A percentile compares a stretch with the other conserved stretches of the same genome.
Evolutionary conservation across 2,329 filamentous ascomycete species (phyloP).

Genomic region (Hortaea werneckii): DNA sequence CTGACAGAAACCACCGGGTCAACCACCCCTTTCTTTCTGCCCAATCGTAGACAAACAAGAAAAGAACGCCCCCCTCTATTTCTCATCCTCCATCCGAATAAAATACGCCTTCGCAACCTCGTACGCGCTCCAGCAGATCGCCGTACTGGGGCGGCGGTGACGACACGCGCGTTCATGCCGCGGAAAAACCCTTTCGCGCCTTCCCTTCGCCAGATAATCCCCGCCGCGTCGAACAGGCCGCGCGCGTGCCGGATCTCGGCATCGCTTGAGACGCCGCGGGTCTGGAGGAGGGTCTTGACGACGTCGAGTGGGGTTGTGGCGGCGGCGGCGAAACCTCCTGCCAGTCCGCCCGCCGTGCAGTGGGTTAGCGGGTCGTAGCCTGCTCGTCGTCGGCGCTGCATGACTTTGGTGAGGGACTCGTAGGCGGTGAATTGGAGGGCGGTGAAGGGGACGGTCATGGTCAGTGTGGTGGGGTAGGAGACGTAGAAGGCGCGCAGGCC

Average conservation of each 20-base stretch:
- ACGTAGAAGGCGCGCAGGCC: constrained; percentile 91
- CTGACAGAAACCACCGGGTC: too few relatives aligned
- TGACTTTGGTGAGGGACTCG: constrained; percentile 86
- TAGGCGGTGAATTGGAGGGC: constrained; percentile 96
- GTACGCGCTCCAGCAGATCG: constrained; percentile 91
- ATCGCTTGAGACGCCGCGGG: constrained; percentile 73
- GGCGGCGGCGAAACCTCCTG: constrained; percentile 85
- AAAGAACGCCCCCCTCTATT: too few relatives aligned
- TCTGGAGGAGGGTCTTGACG: constrained; percentile 95
- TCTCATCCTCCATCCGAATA: constrained; percentile 33
- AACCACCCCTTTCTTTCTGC: too few relatives aligned
- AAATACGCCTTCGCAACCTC: constrained; percentile 62
- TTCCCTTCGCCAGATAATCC: constrained; percentile 72
- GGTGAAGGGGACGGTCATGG: constrained; percentile 97
- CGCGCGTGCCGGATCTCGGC: constrained; percentile 75
- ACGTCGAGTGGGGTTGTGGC: constrained; percentile 95
- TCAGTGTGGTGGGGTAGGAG: constrained; percentile 93
- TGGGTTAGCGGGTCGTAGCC: constrained; percentile 89
- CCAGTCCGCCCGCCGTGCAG: constrained; percentile 82
- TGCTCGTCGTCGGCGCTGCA: constrained; percentile 52
- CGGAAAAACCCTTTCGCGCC: constrained; percentile 85
- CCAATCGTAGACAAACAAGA: too few relatives aligned
- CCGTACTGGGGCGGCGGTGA: constrained; percentile 98
- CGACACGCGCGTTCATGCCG: constrained; percentile 77
- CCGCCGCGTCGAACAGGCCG: constrained; percentile 67